Conservation (phyloP, 1,139 yeast genomes). For the Candida pseudoviswanathii region DNA sequence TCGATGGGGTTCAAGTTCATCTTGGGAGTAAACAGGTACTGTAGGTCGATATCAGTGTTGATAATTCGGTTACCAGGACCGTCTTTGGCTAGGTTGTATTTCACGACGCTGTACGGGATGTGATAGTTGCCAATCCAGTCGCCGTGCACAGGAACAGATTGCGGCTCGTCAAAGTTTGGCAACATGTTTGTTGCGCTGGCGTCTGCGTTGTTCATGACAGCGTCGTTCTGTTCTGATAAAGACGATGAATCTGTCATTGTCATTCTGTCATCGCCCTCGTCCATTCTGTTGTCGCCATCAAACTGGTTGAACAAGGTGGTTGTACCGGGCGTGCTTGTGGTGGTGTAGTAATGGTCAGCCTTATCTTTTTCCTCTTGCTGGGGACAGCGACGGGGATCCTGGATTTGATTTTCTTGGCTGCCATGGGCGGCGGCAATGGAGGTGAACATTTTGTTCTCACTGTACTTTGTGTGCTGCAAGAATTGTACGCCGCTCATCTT, state of each 20-base stretch:
- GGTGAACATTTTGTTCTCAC: background rate
- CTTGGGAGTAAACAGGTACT: conserved; percentile 28
- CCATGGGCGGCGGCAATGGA: background rate
- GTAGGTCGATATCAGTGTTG: conserved; percentile 17
- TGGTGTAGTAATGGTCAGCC: background rate
- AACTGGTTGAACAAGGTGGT: background rate
- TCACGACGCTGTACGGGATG: conserved; percentile 32
- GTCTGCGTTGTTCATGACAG: no score
- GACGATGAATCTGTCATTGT: background rate
- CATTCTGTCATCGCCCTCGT: background rate
- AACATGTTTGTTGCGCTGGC: background rate
- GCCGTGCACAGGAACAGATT: background rate
- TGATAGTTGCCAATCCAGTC: conserved; percentile 35
- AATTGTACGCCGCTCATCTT: background rate
- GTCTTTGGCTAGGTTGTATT: conserved; percentile 21
- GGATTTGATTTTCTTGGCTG: background rate
- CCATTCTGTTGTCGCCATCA: background rate
- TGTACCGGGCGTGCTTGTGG: background rate
- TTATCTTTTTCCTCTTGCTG: background rate
- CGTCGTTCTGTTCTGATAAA: background rate
- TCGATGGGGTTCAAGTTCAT: conserved; percentile 27
- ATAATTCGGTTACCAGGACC: conserved; percentile 14
- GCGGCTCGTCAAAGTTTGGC: background rate
- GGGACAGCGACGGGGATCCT: background rate
- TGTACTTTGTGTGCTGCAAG: background rate